phyloP scores from a whole-genome alignment of 768 basidiomycete species.

The Mrakia gelida region DNA sequence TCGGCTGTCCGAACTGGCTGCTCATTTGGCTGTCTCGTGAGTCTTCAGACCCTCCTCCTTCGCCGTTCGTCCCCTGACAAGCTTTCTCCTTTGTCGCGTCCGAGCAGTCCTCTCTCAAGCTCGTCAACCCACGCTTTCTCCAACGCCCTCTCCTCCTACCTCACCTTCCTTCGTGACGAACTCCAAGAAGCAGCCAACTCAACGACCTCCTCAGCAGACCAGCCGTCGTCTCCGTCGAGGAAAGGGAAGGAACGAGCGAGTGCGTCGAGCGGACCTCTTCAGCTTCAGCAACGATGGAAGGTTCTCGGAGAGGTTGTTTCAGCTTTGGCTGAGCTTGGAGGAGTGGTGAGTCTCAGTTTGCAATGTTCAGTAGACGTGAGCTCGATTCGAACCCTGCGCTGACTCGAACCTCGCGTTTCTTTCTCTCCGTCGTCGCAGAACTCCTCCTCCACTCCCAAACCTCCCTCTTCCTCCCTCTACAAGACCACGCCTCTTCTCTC shows the following conservation, averaged over 20 bases:
- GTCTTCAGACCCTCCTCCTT: background rate
- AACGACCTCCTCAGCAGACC: background rate
- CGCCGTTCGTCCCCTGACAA: background rate
- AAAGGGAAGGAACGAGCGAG: constrained; percentile 3
- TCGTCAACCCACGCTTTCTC: constrained; percentile 8
- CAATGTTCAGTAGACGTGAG: no score
- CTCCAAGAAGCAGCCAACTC: constrained; percentile 1
- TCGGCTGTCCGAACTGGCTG: background rate
- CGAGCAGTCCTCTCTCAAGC: background rate
- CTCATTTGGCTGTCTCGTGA: constrained; percentile 4
- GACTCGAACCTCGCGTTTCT: background rate
- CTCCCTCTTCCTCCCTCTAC: constrained; percentile 21
- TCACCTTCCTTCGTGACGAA: constrained; percentile 6
- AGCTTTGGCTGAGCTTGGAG: background rate
- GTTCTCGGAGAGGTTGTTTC: background rate
- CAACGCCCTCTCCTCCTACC: constrained; percentile 1
- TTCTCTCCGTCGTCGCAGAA: background rate
- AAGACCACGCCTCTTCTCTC: constrained; percentile 57
- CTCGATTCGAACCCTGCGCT: no score
- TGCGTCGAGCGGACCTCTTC: background rate
- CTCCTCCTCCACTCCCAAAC: background rate
- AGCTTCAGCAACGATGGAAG: constrained; percentile 15
- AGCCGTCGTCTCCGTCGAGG: background rate
- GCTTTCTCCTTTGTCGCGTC: background rate
- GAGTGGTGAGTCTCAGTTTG: background rate